Conservation (phyloP, 257 asterid genomes). For the Plantago elongata region DNA sequence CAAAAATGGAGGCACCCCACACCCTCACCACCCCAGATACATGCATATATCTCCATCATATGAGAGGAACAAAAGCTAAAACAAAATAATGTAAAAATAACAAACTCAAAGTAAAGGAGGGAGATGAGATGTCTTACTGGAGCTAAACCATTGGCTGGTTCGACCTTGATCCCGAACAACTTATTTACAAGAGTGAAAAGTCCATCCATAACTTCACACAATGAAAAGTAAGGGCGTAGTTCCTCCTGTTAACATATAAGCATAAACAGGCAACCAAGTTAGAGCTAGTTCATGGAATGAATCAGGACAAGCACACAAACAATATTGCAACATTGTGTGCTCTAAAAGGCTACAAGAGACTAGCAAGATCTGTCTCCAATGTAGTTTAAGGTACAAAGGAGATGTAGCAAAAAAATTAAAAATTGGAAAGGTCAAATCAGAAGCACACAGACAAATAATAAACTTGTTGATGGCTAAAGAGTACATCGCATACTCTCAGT, state of each 20-base stretch:
- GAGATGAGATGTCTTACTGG: conserved; percentile 48
- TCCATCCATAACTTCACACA: conserved; percentile 97
- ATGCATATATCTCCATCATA: too few species aligned
- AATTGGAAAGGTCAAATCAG: not conserved
- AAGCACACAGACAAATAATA: not conserved
- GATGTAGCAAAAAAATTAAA: not conserved
- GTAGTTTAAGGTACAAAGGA: not conserved
- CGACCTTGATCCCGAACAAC: conserved; percentile 66
- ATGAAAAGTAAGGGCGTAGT: conserved; percentile 89
- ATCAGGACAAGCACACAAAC: not conserved
- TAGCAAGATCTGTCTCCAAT: conserved; percentile 9
- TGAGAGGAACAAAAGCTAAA: not conserved
- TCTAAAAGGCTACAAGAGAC: conserved; percentile 7
- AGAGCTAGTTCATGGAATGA: conserved; percentile 15
- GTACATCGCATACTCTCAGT: too few species aligned
- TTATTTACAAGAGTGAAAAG: conserved; percentile 77
- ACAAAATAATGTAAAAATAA: not conserved
- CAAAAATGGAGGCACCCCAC: too few species aligned
- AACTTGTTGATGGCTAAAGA: too few species aligned
- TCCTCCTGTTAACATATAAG: conserved; percentile 65
- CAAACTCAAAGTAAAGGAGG: conserved; percentile 1
- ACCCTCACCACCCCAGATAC: too few species aligned
- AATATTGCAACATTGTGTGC: not conserved
- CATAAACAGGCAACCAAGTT: conserved; percentile 12
- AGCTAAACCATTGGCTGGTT: conserved; percentile 84